Percentiles rank a stretch among this genome's conserved stretches.
phyloP scores from a whole-genome alignment of 2,329 filamentous ascomycete genomes.

The Fusarium multiceps region DNA sequence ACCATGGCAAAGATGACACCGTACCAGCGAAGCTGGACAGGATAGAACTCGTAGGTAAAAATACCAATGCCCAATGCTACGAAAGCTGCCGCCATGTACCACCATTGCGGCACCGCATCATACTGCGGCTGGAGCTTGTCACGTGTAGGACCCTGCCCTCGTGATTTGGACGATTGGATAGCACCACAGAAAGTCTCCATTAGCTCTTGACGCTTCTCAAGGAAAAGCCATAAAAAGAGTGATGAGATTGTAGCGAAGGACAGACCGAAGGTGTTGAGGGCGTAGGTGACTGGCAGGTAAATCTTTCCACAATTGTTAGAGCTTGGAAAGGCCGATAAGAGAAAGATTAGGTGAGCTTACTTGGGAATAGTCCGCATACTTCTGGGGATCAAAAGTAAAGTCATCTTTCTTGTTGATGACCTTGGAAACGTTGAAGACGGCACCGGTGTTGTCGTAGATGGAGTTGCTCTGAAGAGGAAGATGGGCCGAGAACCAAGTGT shows the following conservation, averaged over 20 bases:
- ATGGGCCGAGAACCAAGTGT: slow-evolving; percentile 63
- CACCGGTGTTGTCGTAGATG: slow-evolving; percentile 64
- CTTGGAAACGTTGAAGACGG: slow-evolving; percentile 59
- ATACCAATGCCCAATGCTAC: slow-evolving; percentile 44
- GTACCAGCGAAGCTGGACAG: slow-evolving; percentile 49
- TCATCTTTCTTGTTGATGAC: slow-evolving; percentile 59
- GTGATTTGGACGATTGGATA: background rate
- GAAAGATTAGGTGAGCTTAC: slow-evolving; percentile 41
- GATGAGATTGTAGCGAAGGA: slow-evolving; percentile 63
- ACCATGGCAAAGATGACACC: slow-evolving; percentile 46
- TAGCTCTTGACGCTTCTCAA: slow-evolving; percentile 47
- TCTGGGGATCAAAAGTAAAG: slow-evolving; percentile 57
- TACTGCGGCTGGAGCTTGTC: slow-evolving; percentile 33
- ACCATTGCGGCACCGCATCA: slow-evolving; percentile 40
- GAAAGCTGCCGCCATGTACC: slow-evolving; percentile 39
- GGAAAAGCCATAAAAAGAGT: slow-evolving; percentile 48
- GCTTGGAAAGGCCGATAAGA: no score
- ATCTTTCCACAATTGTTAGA: slow-evolving; percentile 33
- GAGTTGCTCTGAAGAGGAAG: slow-evolving; percentile 64
- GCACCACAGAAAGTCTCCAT: slow-evolving; percentile 10
- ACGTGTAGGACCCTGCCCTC: background rate
- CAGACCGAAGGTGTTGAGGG: slow-evolving; percentile 63
- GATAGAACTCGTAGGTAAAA: slow-evolving; percentile 48
- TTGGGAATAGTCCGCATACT: slow-evolving; percentile 65
- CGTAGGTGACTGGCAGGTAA: slow-evolving; percentile 58